Evolutionary conservation across 208 protist species (phyloP).

Genomic region (Acanthamoeba royreba): DNA sequence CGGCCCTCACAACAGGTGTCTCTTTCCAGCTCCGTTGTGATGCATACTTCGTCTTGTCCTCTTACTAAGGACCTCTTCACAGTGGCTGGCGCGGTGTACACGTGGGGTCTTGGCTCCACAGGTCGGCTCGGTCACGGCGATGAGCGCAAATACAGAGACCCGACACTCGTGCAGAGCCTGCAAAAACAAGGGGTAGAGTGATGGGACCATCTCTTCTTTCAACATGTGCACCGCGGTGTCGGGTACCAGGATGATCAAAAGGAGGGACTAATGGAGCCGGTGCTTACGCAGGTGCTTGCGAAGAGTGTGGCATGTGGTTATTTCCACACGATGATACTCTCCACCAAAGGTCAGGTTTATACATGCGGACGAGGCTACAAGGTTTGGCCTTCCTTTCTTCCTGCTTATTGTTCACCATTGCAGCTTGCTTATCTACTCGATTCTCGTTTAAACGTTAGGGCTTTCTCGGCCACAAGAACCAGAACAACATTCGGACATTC

Average conservation of each 20-base stretch:
- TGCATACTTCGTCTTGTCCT: not conserved
- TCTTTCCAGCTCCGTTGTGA: not conserved
- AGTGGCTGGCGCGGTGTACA: not conserved
- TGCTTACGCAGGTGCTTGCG: not conserved
- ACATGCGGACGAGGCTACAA: slow-evolving; percentile 21
- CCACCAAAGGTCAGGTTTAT: not conserved
- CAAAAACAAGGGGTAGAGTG: not conserved
- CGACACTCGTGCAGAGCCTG: not conserved
- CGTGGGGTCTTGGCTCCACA: not conserved
- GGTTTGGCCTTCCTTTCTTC: not conserved
- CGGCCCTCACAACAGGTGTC: not conserved
- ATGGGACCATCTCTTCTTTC: not conserved
- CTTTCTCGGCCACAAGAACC: slow-evolving; percentile 25
- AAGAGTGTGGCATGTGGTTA: slow-evolving; percentile 13
- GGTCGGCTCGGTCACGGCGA: slow-evolving; percentile 4
- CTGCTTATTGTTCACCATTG: not conserved
- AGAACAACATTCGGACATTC: slow-evolving; percentile 27
- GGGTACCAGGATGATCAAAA: too few species aligned
- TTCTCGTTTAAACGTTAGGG: not conserved
- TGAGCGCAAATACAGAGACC: not conserved
- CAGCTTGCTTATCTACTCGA: not conserved
- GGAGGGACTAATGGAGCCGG: too few species aligned
- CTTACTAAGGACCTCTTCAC: not conserved
- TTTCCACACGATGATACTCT: slow-evolving; percentile 3
- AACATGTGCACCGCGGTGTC: too few species aligned